Conservation (phyloP, 1,284 basidiomycete genomes). For the Puccinia hordei region DNA sequence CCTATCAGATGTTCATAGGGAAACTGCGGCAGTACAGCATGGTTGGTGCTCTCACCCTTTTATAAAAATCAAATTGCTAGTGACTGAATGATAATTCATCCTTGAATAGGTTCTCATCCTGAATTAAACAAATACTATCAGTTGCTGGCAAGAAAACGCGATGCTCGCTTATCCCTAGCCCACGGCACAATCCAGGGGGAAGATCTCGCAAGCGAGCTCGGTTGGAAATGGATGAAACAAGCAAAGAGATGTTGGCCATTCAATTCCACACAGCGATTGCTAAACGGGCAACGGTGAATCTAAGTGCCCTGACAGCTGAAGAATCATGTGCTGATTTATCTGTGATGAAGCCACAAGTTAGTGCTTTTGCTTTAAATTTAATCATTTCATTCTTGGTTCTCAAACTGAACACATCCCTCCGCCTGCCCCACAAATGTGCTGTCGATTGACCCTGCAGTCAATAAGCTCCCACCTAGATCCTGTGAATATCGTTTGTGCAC, state of each 20-base stretch:
- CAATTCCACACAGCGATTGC: slow-evolving; percentile 41
- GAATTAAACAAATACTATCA: slow-evolving; percentile 50
- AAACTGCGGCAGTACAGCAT: slow-evolving; percentile 64
- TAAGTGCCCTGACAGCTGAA: slow-evolving; percentile 38
- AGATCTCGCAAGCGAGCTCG: slow-evolving; percentile 44
- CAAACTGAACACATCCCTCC: not conserved
- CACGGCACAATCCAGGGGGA: not conserved
- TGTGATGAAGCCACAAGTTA: slow-evolving; percentile 48
- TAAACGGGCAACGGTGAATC: slow-evolving; percentile 39
- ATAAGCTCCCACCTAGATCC: slow-evolving; percentile 37
- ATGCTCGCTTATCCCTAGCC: slow-evolving; percentile 45
- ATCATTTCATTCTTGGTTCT: slow-evolving; percentile 2
- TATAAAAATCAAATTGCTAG: not conserved
- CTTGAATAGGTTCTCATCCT: slow-evolving; percentile 38
- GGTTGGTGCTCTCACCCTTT: slow-evolving; percentile 58
- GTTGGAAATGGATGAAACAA: slow-evolving; percentile 31
- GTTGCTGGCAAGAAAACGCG: slow-evolving; percentile 42
- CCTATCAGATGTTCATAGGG: slow-evolving; percentile 64
- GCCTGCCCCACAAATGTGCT: not conserved
- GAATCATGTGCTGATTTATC: slow-evolving; percentile 48
- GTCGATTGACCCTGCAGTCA: too few species aligned
- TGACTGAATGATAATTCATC: not conserved
- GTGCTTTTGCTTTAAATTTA: slow-evolving; percentile 23
- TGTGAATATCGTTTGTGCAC: slow-evolving; percentile 33
- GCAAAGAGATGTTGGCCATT: slow-evolving; percentile 40